Percentiles rank a stretch among this genome's conserved stretches.
phyloP scores from a whole-genome alignment of 2,329 filamentous ascomycete genomes.

The Paracorniculantispora psalliotae region DNA sequence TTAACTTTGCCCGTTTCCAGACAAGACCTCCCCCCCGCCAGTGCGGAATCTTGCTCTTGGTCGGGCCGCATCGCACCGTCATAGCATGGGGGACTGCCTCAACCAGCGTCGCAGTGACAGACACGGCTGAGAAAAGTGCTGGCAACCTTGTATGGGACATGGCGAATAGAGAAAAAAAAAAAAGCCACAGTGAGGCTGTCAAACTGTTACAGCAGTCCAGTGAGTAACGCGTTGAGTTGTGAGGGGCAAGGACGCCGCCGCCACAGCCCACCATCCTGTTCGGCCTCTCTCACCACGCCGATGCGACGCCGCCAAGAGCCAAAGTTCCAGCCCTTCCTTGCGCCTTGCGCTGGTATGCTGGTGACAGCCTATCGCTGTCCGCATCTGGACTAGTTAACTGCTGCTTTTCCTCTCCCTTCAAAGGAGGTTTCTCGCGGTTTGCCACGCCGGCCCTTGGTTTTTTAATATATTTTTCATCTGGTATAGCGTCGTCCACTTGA shows the following conservation, averaged over 20 bases:
- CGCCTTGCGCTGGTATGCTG: conserved; percentile 1
- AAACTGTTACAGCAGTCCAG: too few species aligned
- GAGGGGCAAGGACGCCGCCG: not conserved
- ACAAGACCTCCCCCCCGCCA: too few species aligned
- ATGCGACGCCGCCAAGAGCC: not conserved
- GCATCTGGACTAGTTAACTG: conserved; percentile 4
- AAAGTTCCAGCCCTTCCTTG: not conserved
- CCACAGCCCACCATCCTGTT: not conserved
- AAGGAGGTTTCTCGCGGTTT: not conserved
- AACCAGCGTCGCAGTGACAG: too few species aligned
- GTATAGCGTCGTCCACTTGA: not conserved
- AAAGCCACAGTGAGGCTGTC: not conserved
- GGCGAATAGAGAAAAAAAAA: too few species aligned
- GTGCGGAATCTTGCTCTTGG: too few species aligned
- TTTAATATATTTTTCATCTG: not conserved
- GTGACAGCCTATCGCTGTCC: not conserved
- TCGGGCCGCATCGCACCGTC: too few species aligned
- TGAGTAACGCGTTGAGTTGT: too few species aligned
- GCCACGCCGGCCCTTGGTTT: not conserved
- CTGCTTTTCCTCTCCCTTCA: not conserved
- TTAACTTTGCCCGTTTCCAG: too few species aligned
- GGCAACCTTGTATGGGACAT: not conserved
- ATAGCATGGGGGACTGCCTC: too few species aligned
- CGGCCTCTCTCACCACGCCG: not conserved
- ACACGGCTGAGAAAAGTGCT: too few species aligned